A percentile compares a stretch with the other conserved stretches of the same genome.
Conservation (phyloP, 306 rosid genomes). For the Urtica urens region DNA sequence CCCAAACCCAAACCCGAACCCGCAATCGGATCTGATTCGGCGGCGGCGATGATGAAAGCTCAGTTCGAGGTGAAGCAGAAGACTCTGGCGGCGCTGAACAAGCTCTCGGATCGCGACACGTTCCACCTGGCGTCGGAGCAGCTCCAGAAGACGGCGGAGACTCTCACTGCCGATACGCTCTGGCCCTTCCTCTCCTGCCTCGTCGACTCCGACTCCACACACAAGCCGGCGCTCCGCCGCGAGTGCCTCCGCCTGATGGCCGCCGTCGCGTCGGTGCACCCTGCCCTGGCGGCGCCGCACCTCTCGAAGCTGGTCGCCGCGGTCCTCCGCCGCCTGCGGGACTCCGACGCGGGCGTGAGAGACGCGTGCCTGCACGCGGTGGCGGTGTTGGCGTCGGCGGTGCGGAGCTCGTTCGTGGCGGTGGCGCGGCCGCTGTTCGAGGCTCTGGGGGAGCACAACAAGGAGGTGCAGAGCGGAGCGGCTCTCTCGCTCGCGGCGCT, state of each 20-base stretch:
- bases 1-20: neutral
- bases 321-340: conserved; percentile 60
- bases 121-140: conserved; percentile 56
- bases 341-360: conserved; percentile 55
- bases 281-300: conserved; percentile 33
- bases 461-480: conserved; percentile 56
- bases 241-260: conserved; percentile 56
- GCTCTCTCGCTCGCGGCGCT: conserved; percentile 55
- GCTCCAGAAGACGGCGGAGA: conserved; percentile 38
- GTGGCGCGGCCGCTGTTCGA: conserved; percentile 60
- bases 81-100: conserved; percentile 46
- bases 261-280: conserved; percentile 27
- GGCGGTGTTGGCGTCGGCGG: conserved; percentile 30
- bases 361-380: conserved; percentile 58
- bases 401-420: conserved; percentile 29
- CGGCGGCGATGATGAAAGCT: conserved; percentile 13
- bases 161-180: conserved; percentile 45
- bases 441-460: conserved; percentile 72
- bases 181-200: conserved; percentile 54
- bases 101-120: conserved; percentile 76
- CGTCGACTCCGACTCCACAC: conserved; percentile 54
- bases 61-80: conserved; percentile 47
- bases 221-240: conserved; percentile 44
- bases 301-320: conserved; percentile 50
- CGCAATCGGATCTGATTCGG: neutral